Base-by-base conservation (phyloP, 805 yeast genomes). In the Ogataea sp. region DNA sequence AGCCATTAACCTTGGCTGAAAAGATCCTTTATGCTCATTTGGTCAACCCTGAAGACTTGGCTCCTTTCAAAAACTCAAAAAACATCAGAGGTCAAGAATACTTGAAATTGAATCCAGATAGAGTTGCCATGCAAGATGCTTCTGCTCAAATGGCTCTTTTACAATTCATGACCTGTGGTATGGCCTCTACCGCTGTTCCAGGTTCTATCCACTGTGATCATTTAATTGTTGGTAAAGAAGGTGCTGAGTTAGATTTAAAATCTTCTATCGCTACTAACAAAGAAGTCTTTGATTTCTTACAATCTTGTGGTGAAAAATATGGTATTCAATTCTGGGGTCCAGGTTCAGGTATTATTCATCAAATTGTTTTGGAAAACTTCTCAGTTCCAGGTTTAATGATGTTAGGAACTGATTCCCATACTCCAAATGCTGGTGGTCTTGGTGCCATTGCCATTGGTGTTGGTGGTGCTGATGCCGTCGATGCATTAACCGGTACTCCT, bases 391-490 rank as follows among this genome's bases (percentile, higher is more conserved):
- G 97, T 70, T 86, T 90, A 50, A 75, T 89, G 71, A 82, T 89
- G 73, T 78, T 89, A 52, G 97, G 97, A 73, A 89, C 97, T 42
- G 97, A 89, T 70, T 87, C 96, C 26, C 97, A 89, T 69, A 89
- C 97, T 53, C 97, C 97, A 45, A 89, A 89, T 65, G 97, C 96
- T 43, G 97, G 97, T 74, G 97, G 97, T 69, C 75, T 89, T 58
- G 97, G 97, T 71, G 94, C 86, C 70, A 78, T 89, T 58, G 97
- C 97, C 51, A 89, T 89, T 53, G 97, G 97, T 77, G 97, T 90
- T 52, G 97, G 97, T 74, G 97, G 97, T 76, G 97, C 97, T 51
- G 97, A 89, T 65, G 97, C 97, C 47, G 97, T 89, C 52, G 97
- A 89, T 64, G 97, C 87, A 45, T 78, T 89, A 80, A 85, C 97